phyloP scores from a whole-genome alignment of 495 filamentous ascomycete genomes.

The Beverwykella pulmonaria region DNA sequence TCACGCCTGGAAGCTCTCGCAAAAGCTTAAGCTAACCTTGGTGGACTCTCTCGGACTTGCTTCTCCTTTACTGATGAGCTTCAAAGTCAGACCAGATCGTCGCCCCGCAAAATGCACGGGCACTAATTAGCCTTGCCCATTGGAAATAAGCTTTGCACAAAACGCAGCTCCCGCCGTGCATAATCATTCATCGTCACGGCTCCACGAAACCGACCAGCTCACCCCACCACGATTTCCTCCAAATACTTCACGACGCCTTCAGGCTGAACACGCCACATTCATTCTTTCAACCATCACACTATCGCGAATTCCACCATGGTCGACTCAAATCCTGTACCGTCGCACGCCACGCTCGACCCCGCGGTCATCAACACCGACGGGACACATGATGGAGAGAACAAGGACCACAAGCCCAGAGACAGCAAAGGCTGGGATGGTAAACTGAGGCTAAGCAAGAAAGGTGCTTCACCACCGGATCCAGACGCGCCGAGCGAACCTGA shows the following conservation, averaged over 20 bases:
- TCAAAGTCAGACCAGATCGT: not conserved
- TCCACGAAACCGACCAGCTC: not conserved
- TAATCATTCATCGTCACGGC: not conserved
- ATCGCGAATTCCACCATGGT: not conserved
- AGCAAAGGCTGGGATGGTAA: constrained; percentile 95
- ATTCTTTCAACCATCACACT: not conserved
- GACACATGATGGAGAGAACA: not conserved
- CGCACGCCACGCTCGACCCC: constrained; percentile 17
- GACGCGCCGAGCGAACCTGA: constrained; percentile 82
- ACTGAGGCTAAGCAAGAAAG: constrained; percentile 68
- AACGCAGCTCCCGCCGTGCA: constrained; percentile 2
- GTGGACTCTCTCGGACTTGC: no score
- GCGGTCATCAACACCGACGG: not conserved
- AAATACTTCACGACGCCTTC: not conserved
- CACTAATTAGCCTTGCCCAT: no score
- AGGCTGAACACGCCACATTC: not conserved
- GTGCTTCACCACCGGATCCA: constrained; percentile 76
- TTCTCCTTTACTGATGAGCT: not conserved
- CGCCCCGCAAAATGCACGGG: constrained; percentile 1
- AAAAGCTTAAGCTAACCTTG: no score
- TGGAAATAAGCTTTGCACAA: constrained; percentile 2
- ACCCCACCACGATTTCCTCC: not conserved
- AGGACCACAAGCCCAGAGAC: constrained; percentile 30
- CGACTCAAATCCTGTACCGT: constrained; percentile 1
- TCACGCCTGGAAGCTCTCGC: no score